A percentile compares a stretch with the other conserved stretches of the same genome.
Conservation (phyloP, 1,284 basidiomycete genomes). For the Cutaneotrichosporon daszewskae region DNA sequence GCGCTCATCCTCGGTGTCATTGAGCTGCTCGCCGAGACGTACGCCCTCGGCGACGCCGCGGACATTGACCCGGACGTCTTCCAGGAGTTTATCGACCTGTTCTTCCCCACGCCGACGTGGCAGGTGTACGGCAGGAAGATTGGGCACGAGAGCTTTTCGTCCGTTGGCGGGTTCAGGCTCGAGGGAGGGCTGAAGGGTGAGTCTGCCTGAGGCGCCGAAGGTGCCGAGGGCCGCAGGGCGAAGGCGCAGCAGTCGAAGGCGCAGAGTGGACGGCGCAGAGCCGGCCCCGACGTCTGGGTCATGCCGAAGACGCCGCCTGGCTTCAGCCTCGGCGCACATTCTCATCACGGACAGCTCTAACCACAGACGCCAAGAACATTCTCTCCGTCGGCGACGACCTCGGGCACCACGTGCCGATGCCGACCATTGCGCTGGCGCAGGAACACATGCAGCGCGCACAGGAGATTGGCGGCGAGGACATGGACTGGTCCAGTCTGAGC, state of each 20-base stretch:
- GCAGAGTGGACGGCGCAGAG: too few relatives aligned
- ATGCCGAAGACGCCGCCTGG: too few relatives aligned
- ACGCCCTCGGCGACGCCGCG: slow-evolving; percentile 32
- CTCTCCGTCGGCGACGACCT: slow-evolving; percentile 19
- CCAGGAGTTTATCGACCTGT: slow-evolving; percentile 26
- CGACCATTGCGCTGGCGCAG: slow-evolving; percentile 25
- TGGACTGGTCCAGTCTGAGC: slow-evolving; percentile 27
- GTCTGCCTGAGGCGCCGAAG: too few relatives aligned
- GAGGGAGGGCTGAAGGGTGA: slow-evolving; percentile 36
- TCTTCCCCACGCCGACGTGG: slow-evolving; percentile 36
- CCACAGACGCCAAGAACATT: slow-evolving; percentile 17
- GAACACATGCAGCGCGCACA: slow-evolving; percentile 25
- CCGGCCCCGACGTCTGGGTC: too few relatives aligned
- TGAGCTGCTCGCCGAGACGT: slow-evolving; percentile 37
- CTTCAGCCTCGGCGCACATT: too few relatives aligned
- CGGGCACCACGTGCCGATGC: slow-evolving; percentile 23
- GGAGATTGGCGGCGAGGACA: slow-evolving; percentile 20
- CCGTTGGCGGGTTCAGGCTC: slow-evolving; percentile 29
- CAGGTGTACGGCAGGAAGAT: slow-evolving; percentile 38
- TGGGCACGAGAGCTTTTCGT: slow-evolving; percentile 28
- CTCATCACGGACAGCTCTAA: too few relatives aligned
- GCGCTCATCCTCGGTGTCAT: slow-evolving; percentile 34
- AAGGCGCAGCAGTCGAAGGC: too few relatives aligned
- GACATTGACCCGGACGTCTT: slow-evolving; percentile 26
- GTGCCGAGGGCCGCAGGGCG: too few relatives aligned